Evolutionary conservation across 2,329 filamentous ascomycete genomes (phyloP).

Genomic region (Diaporthe velutina): DNA sequence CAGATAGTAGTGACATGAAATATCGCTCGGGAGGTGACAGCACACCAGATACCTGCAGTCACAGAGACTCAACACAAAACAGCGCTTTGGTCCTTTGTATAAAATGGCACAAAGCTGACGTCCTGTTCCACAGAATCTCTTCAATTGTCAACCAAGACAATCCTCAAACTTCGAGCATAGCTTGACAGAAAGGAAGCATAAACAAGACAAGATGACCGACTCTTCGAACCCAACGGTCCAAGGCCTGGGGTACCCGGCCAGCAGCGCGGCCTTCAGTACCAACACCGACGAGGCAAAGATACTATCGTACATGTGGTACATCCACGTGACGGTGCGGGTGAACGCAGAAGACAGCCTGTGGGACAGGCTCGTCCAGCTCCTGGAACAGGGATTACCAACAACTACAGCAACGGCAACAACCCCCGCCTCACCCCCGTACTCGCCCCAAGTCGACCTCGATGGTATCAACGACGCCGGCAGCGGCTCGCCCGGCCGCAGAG

Average conservation of each 20-base stretch:
- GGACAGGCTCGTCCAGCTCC: constrained; percentile 8
- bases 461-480: neutral
- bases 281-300: neutral
- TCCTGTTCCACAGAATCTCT: neutral
- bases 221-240: neutral
- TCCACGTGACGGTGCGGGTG: constrained; percentile 35
- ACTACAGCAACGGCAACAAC: neutral
- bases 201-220: neutral
- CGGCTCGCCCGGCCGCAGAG: neutral
- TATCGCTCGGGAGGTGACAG: too few species aligned
- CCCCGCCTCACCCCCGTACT: neutral
- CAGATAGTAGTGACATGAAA: neutral
- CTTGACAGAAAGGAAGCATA: neutral
- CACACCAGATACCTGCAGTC: neutral
- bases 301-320: constrained; percentile 37
- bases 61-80: neutral
- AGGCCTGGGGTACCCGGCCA: neutral
- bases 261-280: neutral
- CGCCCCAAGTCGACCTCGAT: neutral
- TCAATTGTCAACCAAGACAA: neutral
- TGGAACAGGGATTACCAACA: neutral
- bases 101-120: neutral
- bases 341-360: constrained; percentile 34
- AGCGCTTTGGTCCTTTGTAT: neutral
- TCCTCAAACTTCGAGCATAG: neutral